Percentiles rank a stretch among this genome's conserved stretches.
These are phyloP conservation scores for Trypanosoma theileri DNA, from an alignment of 208 protist species.

Conservation along the genomic window DNA sequence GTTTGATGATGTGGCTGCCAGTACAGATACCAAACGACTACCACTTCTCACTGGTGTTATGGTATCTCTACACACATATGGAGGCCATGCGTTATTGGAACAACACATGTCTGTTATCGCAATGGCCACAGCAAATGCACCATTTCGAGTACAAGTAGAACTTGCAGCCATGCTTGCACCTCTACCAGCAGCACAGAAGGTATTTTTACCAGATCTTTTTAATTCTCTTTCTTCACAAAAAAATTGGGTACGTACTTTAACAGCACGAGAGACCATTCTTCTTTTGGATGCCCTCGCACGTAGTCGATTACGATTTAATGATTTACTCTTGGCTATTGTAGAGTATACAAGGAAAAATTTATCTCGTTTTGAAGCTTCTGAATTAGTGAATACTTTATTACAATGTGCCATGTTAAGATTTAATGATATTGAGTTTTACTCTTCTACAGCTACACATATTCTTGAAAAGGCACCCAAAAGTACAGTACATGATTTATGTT, in stretches of 20 bases:
- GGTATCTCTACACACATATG: slow-evolving; percentile 52
- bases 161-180: slow-evolving; percentile 50
- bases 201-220: slow-evolving; percentile 62
- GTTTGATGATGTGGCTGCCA: slow-evolving; percentile 49
- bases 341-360: slow-evolving; percentile 48
- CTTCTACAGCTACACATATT: slow-evolving; percentile 52
- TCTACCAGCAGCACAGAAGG: slow-evolving; percentile 39
- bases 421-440: slow-evolving; percentile 77
- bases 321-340: slow-evolving; percentile 59
- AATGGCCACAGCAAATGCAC: slow-evolving; percentile 51
- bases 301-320: slow-evolving; percentile 38
- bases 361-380: slow-evolving; percentile 40
- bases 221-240: slow-evolving; percentile 43
- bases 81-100: slow-evolving; percentile 50
- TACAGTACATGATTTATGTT: slow-evolving; percentile 73
- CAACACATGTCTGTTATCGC: slow-evolving; percentile 72
- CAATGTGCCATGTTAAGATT: slow-evolving; percentile 61
- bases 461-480: slow-evolving; percentile 49
- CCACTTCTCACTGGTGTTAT: slow-evolving; percentile 45
- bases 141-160: slow-evolving; percentile 58
- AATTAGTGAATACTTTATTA: slow-evolving; percentile 55
- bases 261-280: slow-evolving; percentile 41
- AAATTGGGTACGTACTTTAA: slow-evolving; percentile 48
- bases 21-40: slow-evolving; percentile 41
- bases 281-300: slow-evolving; percentile 53